Conservation (phyloP, 2,329 filamentous ascomycete species). For the Fusarium sarcochroum region DNA sequence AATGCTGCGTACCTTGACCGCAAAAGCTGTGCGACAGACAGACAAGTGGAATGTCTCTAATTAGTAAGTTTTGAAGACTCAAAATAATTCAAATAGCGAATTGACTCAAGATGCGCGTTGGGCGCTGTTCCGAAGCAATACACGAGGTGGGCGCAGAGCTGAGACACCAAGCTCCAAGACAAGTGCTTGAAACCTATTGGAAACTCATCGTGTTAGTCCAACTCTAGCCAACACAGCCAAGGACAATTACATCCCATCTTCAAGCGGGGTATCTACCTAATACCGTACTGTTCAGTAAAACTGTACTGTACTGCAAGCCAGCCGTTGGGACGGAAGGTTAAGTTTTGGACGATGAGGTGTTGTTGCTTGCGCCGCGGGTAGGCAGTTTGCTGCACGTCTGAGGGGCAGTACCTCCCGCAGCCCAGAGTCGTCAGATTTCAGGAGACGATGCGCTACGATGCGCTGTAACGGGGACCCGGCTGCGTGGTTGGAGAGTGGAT, state of each 20-base stretch:
- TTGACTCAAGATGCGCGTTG: constrained; percentile 1
- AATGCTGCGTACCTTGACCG: constrained; percentile 17
- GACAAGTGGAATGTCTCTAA: constrained; percentile 19
- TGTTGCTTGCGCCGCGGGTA: constrained; percentile 9
- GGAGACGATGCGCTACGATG: constrained; percentile 32
- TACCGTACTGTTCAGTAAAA: constrained; percentile 7
- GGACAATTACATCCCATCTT: constrained; percentile 9
- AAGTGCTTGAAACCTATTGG: constrained; percentile 33
- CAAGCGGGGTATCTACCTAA: constrained; percentile 23
- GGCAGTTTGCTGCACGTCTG: constrained; percentile 26
- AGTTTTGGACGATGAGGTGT: constrained; percentile 7
- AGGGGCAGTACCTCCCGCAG: constrained; percentile 31
- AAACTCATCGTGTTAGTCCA: constrained; percentile 35
- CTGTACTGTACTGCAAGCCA: constrained; percentile 8
- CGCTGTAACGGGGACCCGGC: constrained; percentile 21
- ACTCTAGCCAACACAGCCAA: constrained; percentile 22
- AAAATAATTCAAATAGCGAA: background rate
- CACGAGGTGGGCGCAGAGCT: constrained; percentile 5
- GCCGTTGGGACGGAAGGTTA: constrained; percentile 12
- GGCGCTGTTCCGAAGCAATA: constrained; percentile 21
- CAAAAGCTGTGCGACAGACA: constrained; percentile 14
- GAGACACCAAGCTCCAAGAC: constrained; percentile 20
- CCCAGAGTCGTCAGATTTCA: constrained; percentile 29
- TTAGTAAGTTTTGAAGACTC: constrained; percentile 10
- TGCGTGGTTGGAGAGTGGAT: constrained; percentile 31